phyloP scores from a whole-genome alignment of 176 grass and related monocot genomes.

The Zoysia pacifica region DNA sequence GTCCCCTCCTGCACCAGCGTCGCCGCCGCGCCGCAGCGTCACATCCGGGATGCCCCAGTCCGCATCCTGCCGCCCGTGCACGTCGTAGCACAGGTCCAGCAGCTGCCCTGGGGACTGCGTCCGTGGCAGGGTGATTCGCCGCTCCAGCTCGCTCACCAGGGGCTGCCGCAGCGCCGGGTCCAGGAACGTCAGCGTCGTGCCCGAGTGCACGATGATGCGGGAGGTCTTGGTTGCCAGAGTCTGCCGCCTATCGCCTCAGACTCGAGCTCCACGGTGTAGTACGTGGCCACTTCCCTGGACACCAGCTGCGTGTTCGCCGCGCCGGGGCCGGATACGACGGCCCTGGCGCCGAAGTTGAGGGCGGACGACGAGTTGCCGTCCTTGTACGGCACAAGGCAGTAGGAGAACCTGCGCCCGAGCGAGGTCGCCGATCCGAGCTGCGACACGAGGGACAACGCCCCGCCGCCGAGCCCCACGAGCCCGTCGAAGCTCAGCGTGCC shows the following conservation, averaged over 20 bases:
- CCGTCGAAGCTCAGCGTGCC: slow-evolving; percentile 45
- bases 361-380: slow-evolving; percentile 33
- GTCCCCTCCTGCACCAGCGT: slow-evolving; percentile 17
- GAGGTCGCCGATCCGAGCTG: slow-evolving; percentile 35
- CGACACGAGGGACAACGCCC: slow-evolving; percentile 48
- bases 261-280: slow-evolving; percentile 52
- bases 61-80: background rate
- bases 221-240: background rate
- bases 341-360: slow-evolving; percentile 60
- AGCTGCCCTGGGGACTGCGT: slow-evolving; percentile 29
- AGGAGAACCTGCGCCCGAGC: slow-evolving; percentile 60
- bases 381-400: slow-evolving; percentile 52
- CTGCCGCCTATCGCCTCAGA: slow-evolving; percentile 38
- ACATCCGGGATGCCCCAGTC: slow-evolving; percentile 40
- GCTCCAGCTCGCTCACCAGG: slow-evolving; percentile 35
- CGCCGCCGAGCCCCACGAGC: slow-evolving; percentile 55
- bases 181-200: slow-evolving; percentile 57
- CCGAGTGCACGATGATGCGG: slow-evolving; percentile 61
- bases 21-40: slow-evolving; percentile 35
- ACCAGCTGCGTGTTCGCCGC: slow-evolving; percentile 44
- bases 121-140: slow-evolving; percentile 27
- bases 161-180: slow-evolving; percentile 12
- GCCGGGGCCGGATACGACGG: slow-evolving; percentile 31
- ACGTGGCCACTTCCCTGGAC: background rate
- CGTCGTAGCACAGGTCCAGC: slow-evolving; percentile 54